Conservation (phyloP, 1,284 basidiomycete genomes). For the Ceratobasidium sp. region DNA sequence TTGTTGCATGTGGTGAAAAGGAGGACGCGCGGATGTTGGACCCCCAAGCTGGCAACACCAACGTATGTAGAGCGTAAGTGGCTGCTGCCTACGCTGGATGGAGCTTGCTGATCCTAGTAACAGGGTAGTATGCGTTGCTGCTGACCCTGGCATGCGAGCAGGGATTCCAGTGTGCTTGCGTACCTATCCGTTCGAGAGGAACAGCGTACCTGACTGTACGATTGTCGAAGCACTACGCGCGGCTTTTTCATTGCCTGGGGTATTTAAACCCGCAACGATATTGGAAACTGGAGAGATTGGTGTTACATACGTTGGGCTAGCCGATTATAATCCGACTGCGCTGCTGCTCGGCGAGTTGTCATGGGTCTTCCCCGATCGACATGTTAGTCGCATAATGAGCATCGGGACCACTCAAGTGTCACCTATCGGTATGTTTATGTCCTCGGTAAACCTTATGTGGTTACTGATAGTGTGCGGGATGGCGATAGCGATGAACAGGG, state of each 20-base stretch:
- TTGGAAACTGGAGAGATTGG: not conserved
- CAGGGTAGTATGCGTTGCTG: slow-evolving; percentile 19
- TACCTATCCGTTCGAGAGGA: not conserved
- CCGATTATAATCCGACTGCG: slow-evolving; percentile 9
- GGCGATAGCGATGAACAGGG: not conserved
- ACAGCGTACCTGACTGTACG: slow-evolving; percentile 18
- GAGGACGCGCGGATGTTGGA: slow-evolving; percentile 4
- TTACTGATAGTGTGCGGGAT: not conserved
- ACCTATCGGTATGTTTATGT: not conserved
- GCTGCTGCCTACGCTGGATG: not conserved
- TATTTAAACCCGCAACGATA: slow-evolving; percentile 22
- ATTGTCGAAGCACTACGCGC: slow-evolving; percentile 25
- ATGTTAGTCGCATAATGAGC: not conserved
- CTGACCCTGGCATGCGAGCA: not conserved
- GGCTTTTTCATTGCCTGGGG: not conserved
- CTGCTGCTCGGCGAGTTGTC: not conserved
- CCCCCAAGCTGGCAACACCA: not conserved
- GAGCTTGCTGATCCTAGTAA: not conserved
- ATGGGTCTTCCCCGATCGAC: not conserved
- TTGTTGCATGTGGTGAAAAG: not conserved
- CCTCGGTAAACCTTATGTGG: not conserved
- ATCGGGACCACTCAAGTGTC: not conserved
- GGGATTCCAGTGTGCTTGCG: slow-evolving; percentile 1
- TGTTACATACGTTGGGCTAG: slow-evolving; percentile 13
- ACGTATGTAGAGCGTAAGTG: slow-evolving; percentile 11